phyloP scores from a whole-genome alignment of 2,329 filamentous ascomycete species.

The Venturia oleaginea region DNA sequence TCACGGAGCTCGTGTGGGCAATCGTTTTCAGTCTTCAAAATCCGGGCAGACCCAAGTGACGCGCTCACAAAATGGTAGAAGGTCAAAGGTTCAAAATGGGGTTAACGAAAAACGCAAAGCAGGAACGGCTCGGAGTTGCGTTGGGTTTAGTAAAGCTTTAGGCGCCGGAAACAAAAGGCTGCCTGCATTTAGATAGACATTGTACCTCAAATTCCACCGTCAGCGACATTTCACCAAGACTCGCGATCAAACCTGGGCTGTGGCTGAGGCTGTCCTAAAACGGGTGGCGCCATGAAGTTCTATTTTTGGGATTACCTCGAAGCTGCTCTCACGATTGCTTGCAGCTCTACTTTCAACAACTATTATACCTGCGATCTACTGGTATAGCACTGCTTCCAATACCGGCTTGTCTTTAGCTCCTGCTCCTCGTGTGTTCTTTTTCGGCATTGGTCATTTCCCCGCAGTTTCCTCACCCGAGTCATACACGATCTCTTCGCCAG shows the following conservation, averaged over 20 bases:
- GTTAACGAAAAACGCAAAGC: background rate
- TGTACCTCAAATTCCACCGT: background rate
- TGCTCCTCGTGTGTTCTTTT: too few relatives aligned
- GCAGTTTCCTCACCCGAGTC: too few relatives aligned
- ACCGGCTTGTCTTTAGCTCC: too few relatives aligned
- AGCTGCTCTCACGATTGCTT: background rate
- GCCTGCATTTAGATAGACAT: background rate
- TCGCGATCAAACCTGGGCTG: background rate
- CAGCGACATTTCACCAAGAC: background rate
- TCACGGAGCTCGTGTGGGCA: background rate
- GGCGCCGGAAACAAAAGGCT: background rate
- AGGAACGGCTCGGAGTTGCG: background rate
- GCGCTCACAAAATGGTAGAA: background rate
- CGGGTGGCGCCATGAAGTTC: background rate
- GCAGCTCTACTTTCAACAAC: too few relatives aligned
- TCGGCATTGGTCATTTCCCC: too few relatives aligned
- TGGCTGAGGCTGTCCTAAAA: background rate
- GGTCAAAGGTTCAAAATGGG: background rate
- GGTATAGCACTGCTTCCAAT: too few relatives aligned
- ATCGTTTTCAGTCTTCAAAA: background rate
- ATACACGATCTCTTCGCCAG: too few relatives aligned
- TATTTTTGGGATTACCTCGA: background rate
- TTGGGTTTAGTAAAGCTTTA: background rate
- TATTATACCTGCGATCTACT: too few relatives aligned
- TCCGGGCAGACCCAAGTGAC: background rate